Evolutionary conservation across 1,284 basidiomycete genomes (phyloP).

Genomic region (Fomitopsis palustris): DNA sequence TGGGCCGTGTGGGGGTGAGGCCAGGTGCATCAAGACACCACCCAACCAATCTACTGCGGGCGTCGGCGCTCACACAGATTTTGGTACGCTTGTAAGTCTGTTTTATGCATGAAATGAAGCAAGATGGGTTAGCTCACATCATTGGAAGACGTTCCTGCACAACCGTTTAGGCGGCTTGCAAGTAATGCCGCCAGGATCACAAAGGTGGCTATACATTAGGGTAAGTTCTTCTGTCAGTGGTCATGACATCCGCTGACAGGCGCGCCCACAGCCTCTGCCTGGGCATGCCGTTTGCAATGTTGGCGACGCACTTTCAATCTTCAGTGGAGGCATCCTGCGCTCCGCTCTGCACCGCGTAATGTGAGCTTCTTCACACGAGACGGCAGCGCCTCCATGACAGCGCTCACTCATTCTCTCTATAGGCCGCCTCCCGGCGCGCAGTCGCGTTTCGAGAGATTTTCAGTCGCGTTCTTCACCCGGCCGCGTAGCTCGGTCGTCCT

Average conservation of each 20-base stretch:
- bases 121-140: not conserved
- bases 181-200: slow-evolving; percentile 32
- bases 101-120: slow-evolving; percentile 6
- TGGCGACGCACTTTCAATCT: slow-evolving; percentile 33
- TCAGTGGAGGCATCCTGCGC: slow-evolving; percentile 36
- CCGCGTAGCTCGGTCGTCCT: slow-evolving; percentile 31
- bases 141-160: slow-evolving; percentile 25
- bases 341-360: slow-evolving; percentile 35
- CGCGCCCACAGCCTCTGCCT: slow-evolving; percentile 28
- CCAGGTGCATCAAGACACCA: slow-evolving; percentile 52
- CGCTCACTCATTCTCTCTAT: not conserved
- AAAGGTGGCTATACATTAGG: slow-evolving; percentile 40
- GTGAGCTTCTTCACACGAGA: slow-evolving; percentile 15
- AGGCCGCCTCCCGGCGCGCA: slow-evolving; percentile 33
- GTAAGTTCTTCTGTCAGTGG: slow-evolving; percentile 14
- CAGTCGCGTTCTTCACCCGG: slow-evolving; percentile 36
- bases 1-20: slow-evolving; percentile 56
- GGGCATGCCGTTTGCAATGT: slow-evolving; percentile 38
- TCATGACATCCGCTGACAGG: not conserved
- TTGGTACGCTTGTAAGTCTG: slow-evolving; percentile 38
- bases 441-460: slow-evolving; percentile 29
- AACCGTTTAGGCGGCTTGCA: slow-evolving; percentile 43
- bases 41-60: slow-evolving; percentile 30
- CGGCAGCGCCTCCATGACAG: not conserved
- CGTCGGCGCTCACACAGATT: slow-evolving; percentile 37